Conservation (phyloP, 371 early-diverging fungal species). For the Syncephalastrum sp. region DNA sequence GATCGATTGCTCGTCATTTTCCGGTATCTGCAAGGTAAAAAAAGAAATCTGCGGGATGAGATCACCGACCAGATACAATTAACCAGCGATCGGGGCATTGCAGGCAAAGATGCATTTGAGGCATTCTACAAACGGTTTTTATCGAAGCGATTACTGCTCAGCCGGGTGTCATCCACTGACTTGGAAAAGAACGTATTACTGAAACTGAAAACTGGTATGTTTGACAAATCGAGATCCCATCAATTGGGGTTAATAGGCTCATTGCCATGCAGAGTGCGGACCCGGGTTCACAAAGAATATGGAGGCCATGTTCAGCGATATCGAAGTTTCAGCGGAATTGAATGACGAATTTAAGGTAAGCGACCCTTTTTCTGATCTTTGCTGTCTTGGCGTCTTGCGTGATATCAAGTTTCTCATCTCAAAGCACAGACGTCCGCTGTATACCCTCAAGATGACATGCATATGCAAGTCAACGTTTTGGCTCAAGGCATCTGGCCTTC, state of each 20-base stretch:
- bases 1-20: conserved; percentile 82
- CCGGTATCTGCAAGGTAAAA: conserved; percentile 75
- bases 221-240: neutral
- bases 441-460: conserved; percentile 54
- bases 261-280: conserved; percentile 72
- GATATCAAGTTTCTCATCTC: neutral
- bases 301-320: conserved; percentile 94
- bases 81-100: neutral
- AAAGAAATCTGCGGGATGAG: neutral
- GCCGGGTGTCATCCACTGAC: conserved; percentile 76
- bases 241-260: neutral
- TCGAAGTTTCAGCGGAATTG: conserved; percentile 76
- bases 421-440: conserved; percentile 12
- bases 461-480: conserved; percentile 78
- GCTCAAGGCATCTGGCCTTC: conserved; percentile 91
- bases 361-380: neutral
- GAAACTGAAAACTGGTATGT: conserved; percentile 73
- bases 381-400: neutral
- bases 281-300: conserved; percentile 84
- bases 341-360: conserved; percentile 56
- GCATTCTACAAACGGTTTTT: conserved; percentile 91
- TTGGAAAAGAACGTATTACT: conserved; percentile 81
- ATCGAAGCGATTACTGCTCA: conserved; percentile 83
- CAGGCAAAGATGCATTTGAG: conserved; percentile 92
- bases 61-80: neutral